phyloP scores from a whole-genome alignment of 192 early-diverging fungal genomes.

The Backusella sp. region DNA sequence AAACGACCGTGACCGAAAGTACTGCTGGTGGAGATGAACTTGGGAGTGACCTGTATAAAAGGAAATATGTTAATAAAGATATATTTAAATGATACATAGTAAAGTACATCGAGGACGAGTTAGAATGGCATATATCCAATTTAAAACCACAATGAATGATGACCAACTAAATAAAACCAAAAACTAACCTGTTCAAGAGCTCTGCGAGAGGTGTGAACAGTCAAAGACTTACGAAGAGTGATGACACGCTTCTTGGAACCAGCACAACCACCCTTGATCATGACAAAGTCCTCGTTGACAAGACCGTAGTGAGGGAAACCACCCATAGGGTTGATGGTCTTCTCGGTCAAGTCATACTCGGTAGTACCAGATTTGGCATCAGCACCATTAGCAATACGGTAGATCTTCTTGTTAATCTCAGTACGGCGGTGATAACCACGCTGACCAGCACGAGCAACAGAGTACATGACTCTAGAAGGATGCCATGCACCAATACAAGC shows the following conservation, averaged over 20 bases:
- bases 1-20: slow-evolving; percentile 99
- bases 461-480: slow-evolving; percentile 96
- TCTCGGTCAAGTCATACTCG: slow-evolving; percentile 94
- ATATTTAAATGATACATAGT: neutral
- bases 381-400: slow-evolving; percentile 91
- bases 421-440: slow-evolving; percentile 99
- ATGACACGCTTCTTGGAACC: slow-evolving; percentile 97
- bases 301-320: slow-evolving; percentile 99
- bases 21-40: slow-evolving; percentile 99
- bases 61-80: neutral
- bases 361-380: slow-evolving; percentile 85
- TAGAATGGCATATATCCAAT: neutral
- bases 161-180: slow-evolving; percentile 16
- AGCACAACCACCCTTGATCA: slow-evolving; percentile 97
- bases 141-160: neutral
- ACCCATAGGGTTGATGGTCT: slow-evolving; percentile 96
- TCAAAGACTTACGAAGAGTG: slow-evolving; percentile 97
- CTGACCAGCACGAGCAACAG: slow-evolving; percentile 99
- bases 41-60: slow-evolving; percentile 43
- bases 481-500: slow-evolving; percentile 99
- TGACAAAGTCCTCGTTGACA: slow-evolving; percentile 97
- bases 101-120: neutral
- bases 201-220: slow-evolving; percentile 94
- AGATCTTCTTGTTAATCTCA: slow-evolving; percentile 99
- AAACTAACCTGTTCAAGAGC: slow-evolving; percentile 90